Evolutionary conservation across 2,329 filamentous ascomycete genomes (phyloP), one percentile per base, ranked within the genome.

Genomic region (Penicillium capsulatum): DNA sequence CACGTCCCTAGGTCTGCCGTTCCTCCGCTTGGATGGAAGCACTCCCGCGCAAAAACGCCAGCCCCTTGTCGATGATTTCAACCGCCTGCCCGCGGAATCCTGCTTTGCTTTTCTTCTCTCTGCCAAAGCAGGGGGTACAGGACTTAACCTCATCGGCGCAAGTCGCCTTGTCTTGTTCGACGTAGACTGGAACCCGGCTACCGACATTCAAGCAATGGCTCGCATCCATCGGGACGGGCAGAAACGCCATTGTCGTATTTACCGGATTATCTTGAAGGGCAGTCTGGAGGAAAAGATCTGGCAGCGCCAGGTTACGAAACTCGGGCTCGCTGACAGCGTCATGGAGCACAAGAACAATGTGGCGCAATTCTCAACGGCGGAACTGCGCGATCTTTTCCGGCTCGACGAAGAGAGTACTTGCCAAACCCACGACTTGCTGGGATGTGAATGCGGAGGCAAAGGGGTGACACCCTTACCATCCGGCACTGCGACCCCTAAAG

Each of bases 121-220:
- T 11, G 82, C 83, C 2, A 86, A 86, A 61, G 79, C 81, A 28
- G 83, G 83, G 4, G 83, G 83, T 3, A 74, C 78, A 1, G 83
- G 83, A 2, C 68, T 87, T 31, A 86, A 86, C 52, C 71, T 87
- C 3, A 81, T 83, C 34, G 83, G 83, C 7, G 83, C 82, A 4
- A 83, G 79, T 20, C 75, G 83, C 15, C 73, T 87, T 2, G 68
- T 86, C 4, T 75, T 87, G 1, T 86, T 84, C 51, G 83, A 87
- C 51, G 76, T 84, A 7, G 83, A 86, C 62, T 87, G 83, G 83
- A 87, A 87, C 53, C 83, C 83, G 1, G 80, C 81, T 0, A 84
- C 80, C 0, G 83, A 87, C 53, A 67, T 83, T 14, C 83, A 87
- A 59, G 83, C 83, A 6, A 86, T 86, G 81, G 83, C 82, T 9